Evolutionary conservation across 202 grass and related monocot genomes (phyloP).

Genomic region (Panicum virgatum): DNA sequence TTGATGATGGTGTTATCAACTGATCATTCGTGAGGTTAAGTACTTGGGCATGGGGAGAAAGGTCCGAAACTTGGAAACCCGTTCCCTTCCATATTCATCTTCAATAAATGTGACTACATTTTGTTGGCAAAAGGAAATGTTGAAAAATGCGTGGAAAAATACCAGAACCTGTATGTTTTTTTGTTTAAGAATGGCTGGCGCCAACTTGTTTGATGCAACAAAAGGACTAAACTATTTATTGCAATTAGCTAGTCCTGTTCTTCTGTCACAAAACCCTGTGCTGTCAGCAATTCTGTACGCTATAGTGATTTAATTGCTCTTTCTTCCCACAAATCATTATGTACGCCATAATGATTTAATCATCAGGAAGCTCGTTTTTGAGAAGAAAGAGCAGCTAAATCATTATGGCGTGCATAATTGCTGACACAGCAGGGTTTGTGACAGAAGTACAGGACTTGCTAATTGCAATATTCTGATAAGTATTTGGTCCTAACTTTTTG

Average conservation of each 20-base stretch:
- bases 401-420: too few relatives aligned
- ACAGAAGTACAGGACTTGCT: too few relatives aligned
- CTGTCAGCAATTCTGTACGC: background rate
- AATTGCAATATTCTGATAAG: too few relatives aligned
- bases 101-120: background rate
- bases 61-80: background rate
- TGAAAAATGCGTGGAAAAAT: background rate
- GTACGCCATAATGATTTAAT: too few relatives aligned
- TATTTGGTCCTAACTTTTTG: background rate
- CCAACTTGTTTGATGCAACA: slow-evolving; percentile 11
- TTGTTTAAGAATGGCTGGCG: background rate
- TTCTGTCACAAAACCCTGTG: too few relatives aligned
- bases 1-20: background rate
- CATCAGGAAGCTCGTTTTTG: too few relatives aligned
- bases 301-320: too few relatives aligned
- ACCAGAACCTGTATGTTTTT: background rate
- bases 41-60: background rate
- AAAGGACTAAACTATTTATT: too few relatives aligned
- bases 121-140: background rate
- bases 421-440: too few relatives aligned
- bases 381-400: too few relatives aligned
- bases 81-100: background rate
- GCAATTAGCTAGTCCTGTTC: background rate
- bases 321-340: too few relatives aligned
- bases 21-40: background rate